Evolutionary conservation across 2,329 filamentous ascomycete species (phyloP).

Genomic region (Neurospora crassa): DNA sequence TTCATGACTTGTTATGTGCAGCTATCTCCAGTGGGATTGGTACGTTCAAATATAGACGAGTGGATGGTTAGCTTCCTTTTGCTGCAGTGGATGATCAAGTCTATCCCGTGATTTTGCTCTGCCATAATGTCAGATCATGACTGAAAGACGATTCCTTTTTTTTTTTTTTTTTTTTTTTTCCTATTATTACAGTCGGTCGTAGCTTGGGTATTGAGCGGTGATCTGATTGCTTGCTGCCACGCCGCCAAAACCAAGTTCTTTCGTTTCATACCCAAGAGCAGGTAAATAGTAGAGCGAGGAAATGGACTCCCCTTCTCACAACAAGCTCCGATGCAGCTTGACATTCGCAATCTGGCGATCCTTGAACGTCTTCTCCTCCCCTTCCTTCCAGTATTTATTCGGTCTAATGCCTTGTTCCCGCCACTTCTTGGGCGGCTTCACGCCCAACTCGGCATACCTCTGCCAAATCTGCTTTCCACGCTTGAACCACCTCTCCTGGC

Average conservation of each 20-base stretch:
- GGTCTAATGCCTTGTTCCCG: conserved; percentile 42
- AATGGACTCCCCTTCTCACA: conserved; percentile 1
- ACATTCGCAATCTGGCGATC: conserved; percentile 4
- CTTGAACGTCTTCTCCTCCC: conserved; percentile 3
- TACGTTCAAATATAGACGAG: not conserved
- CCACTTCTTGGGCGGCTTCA: conserved; percentile 53
- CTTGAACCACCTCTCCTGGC: conserved; percentile 52
- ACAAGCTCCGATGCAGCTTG: conserved; percentile 10
- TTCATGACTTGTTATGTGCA: not conserved
- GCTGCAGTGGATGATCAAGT: not conserved
- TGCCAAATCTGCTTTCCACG: conserved; percentile 52
- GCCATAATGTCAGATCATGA: not conserved
- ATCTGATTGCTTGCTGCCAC: not conserved
- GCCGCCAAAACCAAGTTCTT: not conserved
- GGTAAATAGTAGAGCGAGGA: not conserved
- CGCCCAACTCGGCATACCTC: conserved; percentile 48
- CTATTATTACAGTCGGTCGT: not conserved
- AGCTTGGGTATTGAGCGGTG: not conserved
- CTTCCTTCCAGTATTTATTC: conserved; percentile 25
- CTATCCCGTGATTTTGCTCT: not conserved
- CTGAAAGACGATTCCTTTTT: not conserved
- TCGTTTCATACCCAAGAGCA: not conserved
- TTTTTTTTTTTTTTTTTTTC: not conserved
- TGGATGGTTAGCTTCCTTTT: not conserved
- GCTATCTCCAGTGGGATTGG: not conserved